Conservation (phyloP, 495 filamentous ascomycete species). For the Cercophora newfieldiana region DNA sequence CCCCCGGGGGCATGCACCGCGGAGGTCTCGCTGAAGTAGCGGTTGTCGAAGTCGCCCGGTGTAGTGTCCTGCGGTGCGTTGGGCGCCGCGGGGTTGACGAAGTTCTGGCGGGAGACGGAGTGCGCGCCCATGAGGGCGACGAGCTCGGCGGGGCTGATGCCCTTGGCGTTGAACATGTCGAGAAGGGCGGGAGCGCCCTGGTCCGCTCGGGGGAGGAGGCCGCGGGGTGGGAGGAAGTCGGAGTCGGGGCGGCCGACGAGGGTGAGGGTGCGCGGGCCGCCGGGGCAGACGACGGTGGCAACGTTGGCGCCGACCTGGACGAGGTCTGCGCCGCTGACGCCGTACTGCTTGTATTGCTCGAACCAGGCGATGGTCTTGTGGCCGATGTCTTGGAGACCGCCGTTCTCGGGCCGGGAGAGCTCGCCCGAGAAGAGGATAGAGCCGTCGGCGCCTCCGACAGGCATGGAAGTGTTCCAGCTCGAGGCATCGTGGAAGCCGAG, state of each 20-base stretch:
- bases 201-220: background rate
- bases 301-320: conserved; percentile 12
- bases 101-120: conserved; percentile 1
- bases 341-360: conserved; percentile 3
- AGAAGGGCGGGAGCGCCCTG: background rate
- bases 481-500: conserved; percentile 13
- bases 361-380: conserved; percentile 5
- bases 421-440: conserved; percentile 12
- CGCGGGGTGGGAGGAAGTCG: background rate
- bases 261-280: conserved; percentile 7
- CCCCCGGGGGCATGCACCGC: background rate
- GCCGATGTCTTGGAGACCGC: conserved; percentile 10
- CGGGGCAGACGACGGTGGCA: conserved; percentile 6
- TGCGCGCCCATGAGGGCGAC: conserved; percentile 11
- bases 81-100: background rate
- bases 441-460: conserved; percentile 8
- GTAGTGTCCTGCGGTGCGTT: conserved; percentile 7
- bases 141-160: background rate
- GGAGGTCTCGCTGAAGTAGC: conserved; percentile 4
- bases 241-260: conserved; percentile 2
- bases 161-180: conserved; percentile 9
- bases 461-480: conserved; percentile 3
- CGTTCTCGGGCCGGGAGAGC: conserved; percentile 8
- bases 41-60: background rate
- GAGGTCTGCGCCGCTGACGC: conserved; percentile 5